Conservation (phyloP, 495 filamentous ascomycete genomes). For the Echria macrotheca region DNA sequence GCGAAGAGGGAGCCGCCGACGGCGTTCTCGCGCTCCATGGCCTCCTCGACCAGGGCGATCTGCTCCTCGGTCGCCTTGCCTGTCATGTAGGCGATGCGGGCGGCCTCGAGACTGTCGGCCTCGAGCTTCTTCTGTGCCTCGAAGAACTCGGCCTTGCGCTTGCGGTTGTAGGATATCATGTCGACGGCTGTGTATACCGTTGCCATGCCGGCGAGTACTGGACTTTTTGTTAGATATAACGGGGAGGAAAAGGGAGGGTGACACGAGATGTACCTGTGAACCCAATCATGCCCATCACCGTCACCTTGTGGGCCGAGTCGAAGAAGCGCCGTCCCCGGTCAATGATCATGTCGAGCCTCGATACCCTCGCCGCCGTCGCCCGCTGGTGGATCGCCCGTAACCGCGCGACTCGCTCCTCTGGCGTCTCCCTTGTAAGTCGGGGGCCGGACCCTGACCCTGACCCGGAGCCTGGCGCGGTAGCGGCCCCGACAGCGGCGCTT, state of each 20-base stretch:
- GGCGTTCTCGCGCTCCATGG: conserved; percentile 25
- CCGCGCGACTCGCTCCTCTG: conserved; percentile 82
- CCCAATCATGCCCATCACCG: conserved; percentile 67
- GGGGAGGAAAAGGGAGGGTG: too few species aligned
- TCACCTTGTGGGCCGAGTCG: conserved; percentile 75
- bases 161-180: conserved; percentile 82
- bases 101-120: conserved; percentile 44
- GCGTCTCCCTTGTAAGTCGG: conserved; percentile 80
- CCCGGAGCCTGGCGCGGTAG: conserved; percentile 17
- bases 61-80: conserved; percentile 59
- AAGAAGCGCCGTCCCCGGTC: conserved; percentile 65
- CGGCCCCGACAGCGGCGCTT: conserved; percentile 12
- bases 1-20: conserved; percentile 23
- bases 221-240: neutral
- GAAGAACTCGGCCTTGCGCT: conserved; percentile 59
- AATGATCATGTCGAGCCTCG: conserved; percentile 63
- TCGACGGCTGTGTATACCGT: conserved; percentile 78
- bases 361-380: conserved; percentile 59
- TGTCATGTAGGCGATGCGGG: conserved; percentile 54
- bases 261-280: conserved; percentile 65
- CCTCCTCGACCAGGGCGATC: conserved; percentile 43
- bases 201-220: conserved; percentile 67
- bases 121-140: conserved; percentile 56
- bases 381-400: conserved; percentile 73
- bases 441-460: too few species aligned